Base-by-base conservation (phyloP, 2,329 filamentous ascomycete species). In the Mycocentrospora acerina region DNA sequence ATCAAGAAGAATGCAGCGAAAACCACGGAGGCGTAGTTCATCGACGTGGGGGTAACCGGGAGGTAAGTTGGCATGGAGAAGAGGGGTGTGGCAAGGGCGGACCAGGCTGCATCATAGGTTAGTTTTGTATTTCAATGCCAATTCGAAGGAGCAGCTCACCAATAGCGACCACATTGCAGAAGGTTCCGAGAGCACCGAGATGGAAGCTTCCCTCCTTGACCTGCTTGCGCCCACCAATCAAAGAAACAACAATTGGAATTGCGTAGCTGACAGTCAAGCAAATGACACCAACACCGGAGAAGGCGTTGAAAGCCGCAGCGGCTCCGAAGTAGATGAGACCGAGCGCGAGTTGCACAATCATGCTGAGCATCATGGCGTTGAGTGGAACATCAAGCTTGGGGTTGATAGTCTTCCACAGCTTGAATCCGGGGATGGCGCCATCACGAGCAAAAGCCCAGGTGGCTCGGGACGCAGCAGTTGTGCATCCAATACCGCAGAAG, bases 21-120 rank as follows among this genome's bases (percentile, higher is more conserved):
- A n/a, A 89, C 85, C 24, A 82, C 85, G 11, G 81, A 81, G 2
- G 84, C 85, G 64, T 87, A 89, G 73, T 89, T 89, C 73, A 88
- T 83, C 26, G 72, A 75, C 13, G 68, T 60, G 5, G 75, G 66
- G 1, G 74, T 76, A 26, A 85, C 81, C 5, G 81, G 81, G n/a
- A 86, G 69, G 29, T 67, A 67, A 0, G 80, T 76, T 1, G 83
- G 85, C 81, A 86, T 86, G 67, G 81, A 88, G 73, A 88, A 88
- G 12, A 88, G 77, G 1, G 85, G 83, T 35, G 88, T 79, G 24
- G 82, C 83, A 37, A 89, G 75, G 11, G 75, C 52, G 37, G 81
- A 83, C 85, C 85, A 88, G 30, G 46, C 65, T 67, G 30, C 13
- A 8, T 16, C 12, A n/a, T 3, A 12, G 19, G 19, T 50, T 39